Evolutionary conservation across 768 basidiomycete genomes (phyloP).

Genomic region (Cystobasidium tubakii): DNA sequence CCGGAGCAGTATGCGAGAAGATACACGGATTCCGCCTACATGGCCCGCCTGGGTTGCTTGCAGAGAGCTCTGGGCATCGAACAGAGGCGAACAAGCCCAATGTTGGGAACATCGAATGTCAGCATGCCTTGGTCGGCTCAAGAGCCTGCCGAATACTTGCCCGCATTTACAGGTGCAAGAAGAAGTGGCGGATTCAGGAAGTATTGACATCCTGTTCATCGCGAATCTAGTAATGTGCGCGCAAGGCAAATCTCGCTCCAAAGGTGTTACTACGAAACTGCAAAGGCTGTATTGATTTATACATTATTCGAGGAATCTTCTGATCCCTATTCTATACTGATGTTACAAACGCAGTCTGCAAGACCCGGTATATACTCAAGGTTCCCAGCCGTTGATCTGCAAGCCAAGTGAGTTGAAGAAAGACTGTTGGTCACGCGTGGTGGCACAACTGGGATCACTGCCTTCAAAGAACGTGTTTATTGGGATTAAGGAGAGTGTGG

Average conservation of each 20-base stretch:
- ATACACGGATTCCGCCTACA: slow-evolving; percentile 60
- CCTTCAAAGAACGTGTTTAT: slow-evolving; percentile 44
- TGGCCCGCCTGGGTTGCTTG: slow-evolving; percentile 28
- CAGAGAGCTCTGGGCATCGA: slow-evolving; percentile 33
- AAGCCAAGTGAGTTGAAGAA: slow-evolving; percentile 42
- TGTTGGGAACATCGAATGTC: slow-evolving; percentile 22
- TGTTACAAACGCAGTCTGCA: background rate
- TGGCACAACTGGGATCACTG: background rate
- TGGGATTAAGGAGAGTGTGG: background rate
- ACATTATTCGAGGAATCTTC: background rate
- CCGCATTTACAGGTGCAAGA: too few relatives aligned
- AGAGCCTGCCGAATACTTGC: background rate
- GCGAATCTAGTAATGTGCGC: background rate
- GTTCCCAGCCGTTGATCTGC: slow-evolving; percentile 35
- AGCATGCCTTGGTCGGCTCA: background rate
- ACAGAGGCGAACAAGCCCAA: slow-evolving; percentile 30
- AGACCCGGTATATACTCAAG: background rate
- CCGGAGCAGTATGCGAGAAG: slow-evolving; percentile 57
- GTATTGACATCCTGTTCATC: too few relatives aligned
- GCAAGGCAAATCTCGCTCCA: background rate
- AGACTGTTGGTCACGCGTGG: slow-evolving; percentile 40
- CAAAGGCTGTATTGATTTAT: background rate
- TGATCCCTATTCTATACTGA: background rate
- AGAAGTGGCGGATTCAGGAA: too few relatives aligned
- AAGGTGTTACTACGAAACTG: background rate